Conservation (phyloP, 1,284 basidiomycete species). For the Cutaneotrichosporon cyanovorans region DNA sequence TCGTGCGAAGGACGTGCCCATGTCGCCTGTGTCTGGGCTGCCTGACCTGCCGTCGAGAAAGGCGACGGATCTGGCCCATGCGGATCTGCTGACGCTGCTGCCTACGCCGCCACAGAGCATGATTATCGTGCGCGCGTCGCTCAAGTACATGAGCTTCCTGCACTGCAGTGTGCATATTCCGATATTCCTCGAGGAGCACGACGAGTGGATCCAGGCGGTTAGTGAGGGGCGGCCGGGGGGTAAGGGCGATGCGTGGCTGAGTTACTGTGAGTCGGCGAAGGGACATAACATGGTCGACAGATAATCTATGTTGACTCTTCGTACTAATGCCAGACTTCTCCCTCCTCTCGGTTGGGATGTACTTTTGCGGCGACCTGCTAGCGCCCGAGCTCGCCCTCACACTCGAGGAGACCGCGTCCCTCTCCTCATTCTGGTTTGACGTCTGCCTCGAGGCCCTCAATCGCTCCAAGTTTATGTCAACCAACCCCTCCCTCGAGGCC, state of each 20-base stretch:
- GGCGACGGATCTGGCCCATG: constrained; percentile 18
- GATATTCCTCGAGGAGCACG: constrained; percentile 21
- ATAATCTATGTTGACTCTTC: background rate
- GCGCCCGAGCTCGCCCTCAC: constrained; percentile 17
- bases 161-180: constrained; percentile 26
- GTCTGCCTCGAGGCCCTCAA: constrained; percentile 22
- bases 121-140: constrained; percentile 16
- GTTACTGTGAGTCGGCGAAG: constrained; percentile 9
- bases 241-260: constrained; percentile 20
- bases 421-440: constrained; percentile 20
- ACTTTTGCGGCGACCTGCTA: constrained; percentile 18
- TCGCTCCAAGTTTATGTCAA: constrained; percentile 21
- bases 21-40: constrained; percentile 10
- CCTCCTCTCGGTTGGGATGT: constrained; percentile 18
- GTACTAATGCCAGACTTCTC: constrained; percentile 10
- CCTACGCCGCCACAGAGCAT: constrained; percentile 16
- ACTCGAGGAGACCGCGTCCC: constrained; percentile 12
- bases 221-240: constrained; percentile 13
- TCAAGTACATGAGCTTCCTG: constrained; percentile 22
- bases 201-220: constrained; percentile 21
- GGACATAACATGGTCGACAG: too few relatives aligned
- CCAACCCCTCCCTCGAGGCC: constrained; percentile 20
- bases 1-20: constrained; percentile 3
- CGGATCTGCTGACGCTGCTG: constrained; percentile 19
- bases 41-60: constrained; percentile 16